A percentile compares a stretch with the other conserved stretches of the same genome.
These are phyloP conservation scores for Salix koriyanagi DNA, from an alignment of 345 rosid species.

Conservation along the genomic window DNA sequence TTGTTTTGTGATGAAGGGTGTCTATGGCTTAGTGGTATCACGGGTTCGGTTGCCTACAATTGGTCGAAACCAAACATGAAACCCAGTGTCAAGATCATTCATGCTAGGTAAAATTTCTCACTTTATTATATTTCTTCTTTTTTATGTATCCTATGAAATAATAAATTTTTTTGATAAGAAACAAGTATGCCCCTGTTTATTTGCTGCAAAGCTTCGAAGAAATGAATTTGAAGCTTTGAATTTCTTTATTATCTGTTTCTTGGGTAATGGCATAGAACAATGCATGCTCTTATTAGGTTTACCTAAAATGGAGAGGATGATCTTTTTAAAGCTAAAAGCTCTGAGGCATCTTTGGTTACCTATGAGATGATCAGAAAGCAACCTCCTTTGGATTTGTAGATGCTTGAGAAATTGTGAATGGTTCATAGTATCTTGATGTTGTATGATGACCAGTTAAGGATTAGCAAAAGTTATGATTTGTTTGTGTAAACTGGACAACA, in stretches of 20 bases:
- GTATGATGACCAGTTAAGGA: background rate
- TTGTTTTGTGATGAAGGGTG: slow-evolving; percentile 42
- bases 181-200: background rate
- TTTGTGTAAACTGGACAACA: background rate
- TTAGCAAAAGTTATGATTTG: background rate
- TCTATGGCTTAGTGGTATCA: slow-evolving; percentile 82
- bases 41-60: slow-evolving; percentile 86
- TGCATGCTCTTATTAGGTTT: background rate
- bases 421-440: background rate
- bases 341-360: background rate
- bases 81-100: slow-evolving; percentile 91
- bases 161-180: background rate
- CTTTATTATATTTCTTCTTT: background rate
- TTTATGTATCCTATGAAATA: background rate
- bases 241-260: background rate
- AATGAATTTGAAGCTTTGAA: background rate
- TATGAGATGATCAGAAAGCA: background rate
- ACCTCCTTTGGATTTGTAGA: background rate
- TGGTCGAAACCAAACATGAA: slow-evolving; percentile 96
- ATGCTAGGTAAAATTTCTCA: slow-evolving; percentile 60
- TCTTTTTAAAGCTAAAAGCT: background rate
- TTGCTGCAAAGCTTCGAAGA: background rate
- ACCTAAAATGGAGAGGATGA: background rate
- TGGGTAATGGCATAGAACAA: background rate
- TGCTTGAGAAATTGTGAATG: background rate